Percentiles rank a stretch among this genome's conserved stretches.
Conservation (phyloP, 495 filamentous ascomycete genomes). For the Choiromyces venosus region DNA sequence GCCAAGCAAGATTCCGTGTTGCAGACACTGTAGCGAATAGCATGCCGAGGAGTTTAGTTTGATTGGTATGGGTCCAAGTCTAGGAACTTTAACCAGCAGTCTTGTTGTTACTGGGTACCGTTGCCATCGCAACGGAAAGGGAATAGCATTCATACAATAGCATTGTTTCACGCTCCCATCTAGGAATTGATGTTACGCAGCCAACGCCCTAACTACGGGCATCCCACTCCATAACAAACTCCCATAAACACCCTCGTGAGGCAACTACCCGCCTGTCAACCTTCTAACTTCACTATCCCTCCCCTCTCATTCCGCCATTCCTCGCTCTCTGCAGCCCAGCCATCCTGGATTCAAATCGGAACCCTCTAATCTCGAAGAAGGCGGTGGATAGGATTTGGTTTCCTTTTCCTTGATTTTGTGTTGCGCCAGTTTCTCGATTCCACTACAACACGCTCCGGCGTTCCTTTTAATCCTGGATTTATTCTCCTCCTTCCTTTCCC, state of each 20-base stretch:
- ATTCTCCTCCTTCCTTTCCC: slow-evolving; percentile 38
- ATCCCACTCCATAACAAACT: slow-evolving; percentile 40
- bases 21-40: background rate
- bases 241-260: slow-evolving; percentile 42
- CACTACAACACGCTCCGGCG: slow-evolving; percentile 15
- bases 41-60: background rate
- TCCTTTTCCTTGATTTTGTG: slow-evolving; percentile 20
- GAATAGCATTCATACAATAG: slow-evolving; percentile 27
- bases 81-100: too few species aligned
- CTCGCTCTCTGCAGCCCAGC: slow-evolving; percentile 4
- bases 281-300: slow-evolving; percentile 2
- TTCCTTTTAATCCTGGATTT: slow-evolving; percentile 39
- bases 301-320: slow-evolving; percentile 9
- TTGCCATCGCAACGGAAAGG: slow-evolving; percentile 41
- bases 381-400: slow-evolving; percentile 18
- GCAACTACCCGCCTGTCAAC: slow-evolving; percentile 23
- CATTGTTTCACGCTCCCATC: slow-evolving; percentile 7
- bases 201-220: slow-evolving; percentile 49
- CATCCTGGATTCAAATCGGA: background rate
- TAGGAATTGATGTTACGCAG: slow-evolving; percentile 44
- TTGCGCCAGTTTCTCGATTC: slow-evolving; percentile 4
- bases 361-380: slow-evolving; percentile 2
- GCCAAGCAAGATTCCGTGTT: background rate
- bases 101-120: slow-evolving; percentile 43
- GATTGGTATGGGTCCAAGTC: too few species aligned